Evolutionary conservation across 768 basidiomycete species (phyloP).

Genomic region (Sistotremastrum niveocremeum): DNA sequence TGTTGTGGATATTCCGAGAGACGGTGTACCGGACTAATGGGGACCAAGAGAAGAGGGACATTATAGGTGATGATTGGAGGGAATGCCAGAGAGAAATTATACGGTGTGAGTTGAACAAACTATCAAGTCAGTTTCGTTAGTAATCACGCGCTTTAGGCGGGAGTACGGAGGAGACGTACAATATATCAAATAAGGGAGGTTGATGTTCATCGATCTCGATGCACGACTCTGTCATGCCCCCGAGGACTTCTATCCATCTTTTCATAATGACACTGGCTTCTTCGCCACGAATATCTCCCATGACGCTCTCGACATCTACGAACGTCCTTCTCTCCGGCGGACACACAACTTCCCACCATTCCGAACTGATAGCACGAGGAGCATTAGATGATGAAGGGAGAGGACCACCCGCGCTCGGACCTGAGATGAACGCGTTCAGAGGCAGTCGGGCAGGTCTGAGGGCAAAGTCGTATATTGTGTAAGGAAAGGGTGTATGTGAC

Average conservation of each 20-base stretch:
- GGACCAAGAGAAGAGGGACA: constrained; percentile 39
- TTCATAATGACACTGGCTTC: constrained; percentile 33
- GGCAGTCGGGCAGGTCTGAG: constrained; percentile 40
- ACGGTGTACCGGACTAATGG: constrained; percentile 36
- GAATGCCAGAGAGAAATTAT: constrained; percentile 23
- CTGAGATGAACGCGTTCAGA: constrained; percentile 43
- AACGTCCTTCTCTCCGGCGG: constrained; percentile 21
- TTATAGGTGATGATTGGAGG: constrained; percentile 34
- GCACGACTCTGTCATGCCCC: constrained; percentile 22
- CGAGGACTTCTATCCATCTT: constrained; percentile 36
- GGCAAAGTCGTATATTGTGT: constrained; percentile 39
- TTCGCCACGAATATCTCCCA: constrained; percentile 18
- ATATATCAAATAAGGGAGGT: constrained; percentile 31
- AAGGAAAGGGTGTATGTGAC: constrained; percentile 40
- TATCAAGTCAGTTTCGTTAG: background rate
- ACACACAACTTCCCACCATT: constrained; percentile 38
- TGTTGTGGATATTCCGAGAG: constrained; percentile 17
- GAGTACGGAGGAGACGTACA: constrained; percentile 21
- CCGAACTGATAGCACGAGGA: constrained; percentile 30
- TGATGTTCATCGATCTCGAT: constrained; percentile 31
- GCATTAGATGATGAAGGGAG: constrained; percentile 12
- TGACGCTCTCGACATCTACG: constrained; percentile 14
- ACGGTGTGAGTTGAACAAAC: background rate
- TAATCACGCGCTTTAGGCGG: background rate
- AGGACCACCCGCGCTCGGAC: constrained; percentile 39